A percentile compares a stretch with the other conserved stretches of the same genome.
Evolutionary conservation across 257 asterid species (phyloP).

Genomic region (Nicotiana tabacum): DNA sequence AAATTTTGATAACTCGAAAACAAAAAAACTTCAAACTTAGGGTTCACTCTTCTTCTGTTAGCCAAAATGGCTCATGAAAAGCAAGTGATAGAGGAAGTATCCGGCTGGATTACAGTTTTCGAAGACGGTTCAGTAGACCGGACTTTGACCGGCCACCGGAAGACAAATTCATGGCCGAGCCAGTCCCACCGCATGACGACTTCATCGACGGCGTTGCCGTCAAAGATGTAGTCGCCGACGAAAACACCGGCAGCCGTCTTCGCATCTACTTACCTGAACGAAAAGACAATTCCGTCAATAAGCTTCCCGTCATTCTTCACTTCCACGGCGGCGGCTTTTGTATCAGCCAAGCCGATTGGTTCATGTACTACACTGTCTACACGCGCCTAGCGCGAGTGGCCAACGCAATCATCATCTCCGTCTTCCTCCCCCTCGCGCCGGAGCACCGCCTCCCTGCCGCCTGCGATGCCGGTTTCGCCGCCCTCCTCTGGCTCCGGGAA

Average conservation of each 20-base stretch:
- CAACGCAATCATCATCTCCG: constrained; percentile 39
- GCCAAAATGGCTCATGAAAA: constrained; percentile 14
- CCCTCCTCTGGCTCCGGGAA: constrained; percentile 40
- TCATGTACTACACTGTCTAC: constrained; percentile 47
- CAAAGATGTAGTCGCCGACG: constrained; percentile 18
- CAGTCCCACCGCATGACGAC: constrained; percentile 39
- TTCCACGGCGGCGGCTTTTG: constrained; percentile 75
- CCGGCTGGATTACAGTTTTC: constrained; percentile 52
- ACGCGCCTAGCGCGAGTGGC: constrained; percentile 36
- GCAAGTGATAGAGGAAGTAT: constrained; percentile 38
- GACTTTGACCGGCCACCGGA: constrained; percentile 62
- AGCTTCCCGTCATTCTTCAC: constrained; percentile 54
- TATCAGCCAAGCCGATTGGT: constrained; percentile 54
- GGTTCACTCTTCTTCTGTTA: too few species aligned
- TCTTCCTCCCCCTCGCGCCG: constrained; percentile 47
- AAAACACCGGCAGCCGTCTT: constrained; percentile 23
- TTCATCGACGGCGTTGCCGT: constrained; percentile 42
- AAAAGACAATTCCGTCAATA: constrained; percentile 16
- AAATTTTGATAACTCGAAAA: too few species aligned
- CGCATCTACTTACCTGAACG: constrained; percentile 49
- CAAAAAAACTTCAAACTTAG: not conserved
- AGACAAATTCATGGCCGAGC: constrained; percentile 55
- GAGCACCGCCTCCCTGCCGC: constrained; percentile 60
- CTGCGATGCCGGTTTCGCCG: constrained; percentile 32
- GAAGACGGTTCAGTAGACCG: constrained; percentile 60